Percentiles rank a stretch among this genome's conserved stretches.
Evolutionary conservation across 177 flowering plant species (phyloP).

Genomic region (Telopea speciosissima): DNA sequence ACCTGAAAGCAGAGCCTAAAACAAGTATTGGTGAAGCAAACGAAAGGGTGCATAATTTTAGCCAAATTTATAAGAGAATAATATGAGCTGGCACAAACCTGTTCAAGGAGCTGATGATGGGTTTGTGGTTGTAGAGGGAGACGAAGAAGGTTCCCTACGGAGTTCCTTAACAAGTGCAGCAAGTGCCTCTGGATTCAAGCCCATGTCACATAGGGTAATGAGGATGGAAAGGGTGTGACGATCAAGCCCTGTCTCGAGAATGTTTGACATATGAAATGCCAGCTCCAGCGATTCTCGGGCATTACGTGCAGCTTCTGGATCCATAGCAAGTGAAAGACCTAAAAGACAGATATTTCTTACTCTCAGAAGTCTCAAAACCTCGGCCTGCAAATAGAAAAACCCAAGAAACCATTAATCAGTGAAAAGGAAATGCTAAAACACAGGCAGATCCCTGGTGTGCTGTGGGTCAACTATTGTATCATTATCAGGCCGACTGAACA

Average conservation of each 20-base stretch:
- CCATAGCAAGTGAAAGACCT: slow-evolving; percentile 27
- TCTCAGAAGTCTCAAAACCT: no score
- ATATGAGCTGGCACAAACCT: neutral
- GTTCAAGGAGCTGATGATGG: neutral
- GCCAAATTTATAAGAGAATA: no score
- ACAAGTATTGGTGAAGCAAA: no score
- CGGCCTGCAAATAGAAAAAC: neutral
- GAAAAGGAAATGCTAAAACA: neutral
- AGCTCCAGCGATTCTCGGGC: slow-evolving; percentile 73
- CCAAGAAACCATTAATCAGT: neutral
- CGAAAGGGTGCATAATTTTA: no score
- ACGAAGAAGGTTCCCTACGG: slow-evolving; percentile 32
- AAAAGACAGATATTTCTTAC: no score
- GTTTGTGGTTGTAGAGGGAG: slow-evolving; percentile 1
- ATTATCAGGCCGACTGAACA: no score
- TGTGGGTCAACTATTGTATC: no score
- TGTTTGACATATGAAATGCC: slow-evolving; percentile 77
- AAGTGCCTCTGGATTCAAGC: slow-evolving; percentile 73
- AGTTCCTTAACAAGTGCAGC: slow-evolving; percentile 82
- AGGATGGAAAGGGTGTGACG: slow-evolving; percentile 86
- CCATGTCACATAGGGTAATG: slow-evolving; percentile 72
- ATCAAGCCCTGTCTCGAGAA: slow-evolving; percentile 83
- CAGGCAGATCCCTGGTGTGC: no score
- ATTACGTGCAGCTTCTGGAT: slow-evolving; percentile 51
- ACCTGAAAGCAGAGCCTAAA: no score